These are phyloP conservation scores for Pyrus bretschneideri DNA, from an alignment of 306 rosid genomes.

Conservation along the genomic window DNA sequence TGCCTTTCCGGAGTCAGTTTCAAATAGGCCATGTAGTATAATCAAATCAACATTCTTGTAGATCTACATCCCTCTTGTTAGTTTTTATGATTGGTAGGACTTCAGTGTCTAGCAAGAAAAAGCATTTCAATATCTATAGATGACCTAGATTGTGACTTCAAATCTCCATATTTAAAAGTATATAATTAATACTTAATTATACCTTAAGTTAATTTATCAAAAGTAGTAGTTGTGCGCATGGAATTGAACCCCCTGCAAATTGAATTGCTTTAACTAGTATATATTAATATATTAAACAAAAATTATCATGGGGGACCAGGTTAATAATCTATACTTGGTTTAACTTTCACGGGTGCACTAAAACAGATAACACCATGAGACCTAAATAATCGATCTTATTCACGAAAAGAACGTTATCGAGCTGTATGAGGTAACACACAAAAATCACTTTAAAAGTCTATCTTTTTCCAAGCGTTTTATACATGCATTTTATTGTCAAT, in stretches of 20 bases:
- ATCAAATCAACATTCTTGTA: neutral
- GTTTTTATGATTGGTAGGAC: neutral
- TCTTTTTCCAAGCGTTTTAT: neutral
- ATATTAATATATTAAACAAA: too few species aligned
- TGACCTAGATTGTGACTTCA: neutral
- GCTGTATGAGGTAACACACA: neutral
- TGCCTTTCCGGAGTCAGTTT: neutral
- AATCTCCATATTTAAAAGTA: neutral
- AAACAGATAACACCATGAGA: neutral
- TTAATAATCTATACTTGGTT: neutral
- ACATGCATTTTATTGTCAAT: neutral
- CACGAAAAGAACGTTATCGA: neutral
- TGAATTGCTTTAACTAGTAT: neutral
- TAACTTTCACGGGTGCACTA: slow-evolving; percentile 2
- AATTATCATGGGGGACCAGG: neutral
- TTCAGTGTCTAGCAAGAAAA: neutral
- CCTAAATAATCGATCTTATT: neutral
- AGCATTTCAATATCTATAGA: neutral
- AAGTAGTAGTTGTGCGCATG: neutral
- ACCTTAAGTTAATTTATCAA: neutral
- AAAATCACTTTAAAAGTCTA: neutral
- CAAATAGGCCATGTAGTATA: neutral
- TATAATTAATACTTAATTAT: neutral
- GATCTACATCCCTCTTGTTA: neutral
- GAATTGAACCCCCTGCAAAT: neutral